Evolutionary conservation across 371 early-diverging fungal genomes (phyloP).

Genomic region (Rhizoclosmatium hyalinum): DNA sequence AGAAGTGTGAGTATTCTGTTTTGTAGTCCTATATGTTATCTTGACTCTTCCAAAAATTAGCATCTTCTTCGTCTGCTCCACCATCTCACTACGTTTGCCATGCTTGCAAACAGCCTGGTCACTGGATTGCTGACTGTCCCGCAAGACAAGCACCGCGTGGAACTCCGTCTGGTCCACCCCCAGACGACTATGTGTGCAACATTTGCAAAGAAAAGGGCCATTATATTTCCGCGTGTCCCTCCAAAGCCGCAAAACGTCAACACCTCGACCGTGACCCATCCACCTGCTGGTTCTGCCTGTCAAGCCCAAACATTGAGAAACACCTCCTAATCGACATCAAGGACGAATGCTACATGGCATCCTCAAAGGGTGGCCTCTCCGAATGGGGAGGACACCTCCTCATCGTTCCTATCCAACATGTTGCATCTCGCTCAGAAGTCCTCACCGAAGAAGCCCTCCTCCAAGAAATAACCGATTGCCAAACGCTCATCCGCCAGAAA

Average conservation of each 20-base stretch:
- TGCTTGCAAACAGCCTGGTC: constrained; percentile 67
- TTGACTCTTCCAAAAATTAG: neutral
- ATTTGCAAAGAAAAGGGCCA: constrained; percentile 70
- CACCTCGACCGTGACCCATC: constrained; percentile 14
- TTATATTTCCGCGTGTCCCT: constrained; percentile 69
- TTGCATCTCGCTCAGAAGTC: constrained; percentile 4
- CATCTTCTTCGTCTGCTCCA: constrained; percentile 15
- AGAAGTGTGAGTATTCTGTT: constrained; percentile 11
- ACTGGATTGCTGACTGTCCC: constrained; percentile 73
- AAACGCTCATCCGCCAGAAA: constrained; percentile 50
- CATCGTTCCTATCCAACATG: constrained; percentile 78
- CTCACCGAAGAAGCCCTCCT: constrained; percentile 52
- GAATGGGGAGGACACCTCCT: constrained; percentile 71
- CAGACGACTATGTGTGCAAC: constrained; percentile 63
- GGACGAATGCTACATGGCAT: constrained; percentile 71
- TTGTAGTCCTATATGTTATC: neutral
- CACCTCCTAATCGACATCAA: constrained; percentile 82
- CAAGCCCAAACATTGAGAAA: constrained; percentile 78
- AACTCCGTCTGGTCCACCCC: constrained; percentile 26
- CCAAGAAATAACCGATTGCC: constrained; percentile 69
- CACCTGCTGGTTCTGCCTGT: constrained; percentile 88
- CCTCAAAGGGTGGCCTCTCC: constrained; percentile 78
- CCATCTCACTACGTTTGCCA: constrained; percentile 65
- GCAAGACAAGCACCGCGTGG: neutral
- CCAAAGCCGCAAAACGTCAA: neutral